Conservation (phyloP, 73 alveolate genomes). For the Paramecium sonneborni region DNA sequence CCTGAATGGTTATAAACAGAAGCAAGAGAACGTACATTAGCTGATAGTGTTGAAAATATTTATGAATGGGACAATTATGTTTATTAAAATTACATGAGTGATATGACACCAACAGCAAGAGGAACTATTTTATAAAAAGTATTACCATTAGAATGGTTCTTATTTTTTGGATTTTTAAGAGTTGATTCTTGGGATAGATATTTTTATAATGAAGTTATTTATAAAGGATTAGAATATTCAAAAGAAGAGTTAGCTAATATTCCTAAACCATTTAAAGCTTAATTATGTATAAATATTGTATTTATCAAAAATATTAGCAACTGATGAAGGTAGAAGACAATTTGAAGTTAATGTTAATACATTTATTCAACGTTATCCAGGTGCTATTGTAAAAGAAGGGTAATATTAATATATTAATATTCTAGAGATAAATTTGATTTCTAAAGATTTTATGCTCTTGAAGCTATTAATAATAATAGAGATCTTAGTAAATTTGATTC, state of each 20-base stretch:
- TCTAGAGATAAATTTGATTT: slow-evolving; percentile 50
- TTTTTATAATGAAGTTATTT: slow-evolving; percentile 62
- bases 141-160: slow-evolving; percentile 54
- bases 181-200: slow-evolving; percentile 68
- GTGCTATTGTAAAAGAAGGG: slow-evolving; percentile 56
- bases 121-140: slow-evolving; percentile 46
- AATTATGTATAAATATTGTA: background rate
- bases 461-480: slow-evolving; percentile 50
- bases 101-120: slow-evolving; percentile 69
- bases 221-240: background rate
- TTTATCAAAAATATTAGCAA: background rate
- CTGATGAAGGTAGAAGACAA: slow-evolving; percentile 68
- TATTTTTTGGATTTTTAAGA: slow-evolving; percentile 49
- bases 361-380: slow-evolving; percentile 58
- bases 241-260: slow-evolving; percentile 20
- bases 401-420: background rate
- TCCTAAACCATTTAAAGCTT: slow-evolving; percentile 44
- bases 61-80: slow-evolving; percentile 64
- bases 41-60: slow-evolving; percentile 55
- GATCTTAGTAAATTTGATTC: slow-evolving; percentile 59
- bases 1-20: slow-evolving; percentile 66
- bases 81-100: slow-evolving; percentile 61
- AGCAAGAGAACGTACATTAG: slow-evolving; percentile 61
- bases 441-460: slow-evolving; percentile 64
- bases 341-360: slow-evolving; percentile 60